A percentile compares a stretch with the other conserved stretches of the same genome.
phyloP scores from a whole-genome alignment of 345 rosid species.

The Hypericum perforatum region DNA sequence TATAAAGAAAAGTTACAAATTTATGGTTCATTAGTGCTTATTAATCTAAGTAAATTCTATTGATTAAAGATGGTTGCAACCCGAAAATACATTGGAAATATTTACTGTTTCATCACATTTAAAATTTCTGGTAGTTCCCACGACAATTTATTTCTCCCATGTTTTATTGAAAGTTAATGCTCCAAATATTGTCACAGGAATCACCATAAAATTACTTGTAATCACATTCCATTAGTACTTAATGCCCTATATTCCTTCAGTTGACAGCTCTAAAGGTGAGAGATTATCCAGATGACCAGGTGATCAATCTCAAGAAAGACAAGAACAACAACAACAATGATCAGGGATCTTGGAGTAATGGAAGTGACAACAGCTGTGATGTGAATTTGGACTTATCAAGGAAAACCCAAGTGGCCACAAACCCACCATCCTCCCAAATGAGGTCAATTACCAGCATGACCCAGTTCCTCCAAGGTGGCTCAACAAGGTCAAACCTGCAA shows the following conservation, averaged over 20 bases:
- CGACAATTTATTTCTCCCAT: too few species aligned
- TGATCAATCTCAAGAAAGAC: conserved; percentile 42
- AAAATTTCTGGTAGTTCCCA: too few species aligned
- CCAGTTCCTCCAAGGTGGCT: conserved; percentile 29
- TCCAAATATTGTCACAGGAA: background rate
- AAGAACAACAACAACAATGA: conserved; percentile 30
- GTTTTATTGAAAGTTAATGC: too few species aligned
- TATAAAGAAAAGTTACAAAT: too few species aligned
- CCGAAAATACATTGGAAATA: too few species aligned
- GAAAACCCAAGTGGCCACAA: conserved; percentile 26
- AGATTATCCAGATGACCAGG: conserved; percentile 34
- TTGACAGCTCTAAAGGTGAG: conserved; percentile 40
- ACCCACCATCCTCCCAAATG: conserved; percentile 30
- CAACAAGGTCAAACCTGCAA: conserved; percentile 36
- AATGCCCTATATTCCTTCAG: conserved; percentile 24
- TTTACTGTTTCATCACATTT: too few species aligned
- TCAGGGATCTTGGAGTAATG: conserved; percentile 70
- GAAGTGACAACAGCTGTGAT: conserved; percentile 49
- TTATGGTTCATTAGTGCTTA: too few species aligned
- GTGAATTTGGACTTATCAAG: conserved; percentile 41
- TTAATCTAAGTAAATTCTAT: too few species aligned
- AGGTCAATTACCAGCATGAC: conserved; percentile 28
- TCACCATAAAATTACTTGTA: conserved; percentile 2
- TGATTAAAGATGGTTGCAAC: too few species aligned
- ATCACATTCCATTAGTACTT: background rate